Evolutionary conservation across 2,329 filamentous ascomycete species (phyloP), one percentile per base, ranked within the genome.

Genomic region (Dactylellina sp.): DNA sequence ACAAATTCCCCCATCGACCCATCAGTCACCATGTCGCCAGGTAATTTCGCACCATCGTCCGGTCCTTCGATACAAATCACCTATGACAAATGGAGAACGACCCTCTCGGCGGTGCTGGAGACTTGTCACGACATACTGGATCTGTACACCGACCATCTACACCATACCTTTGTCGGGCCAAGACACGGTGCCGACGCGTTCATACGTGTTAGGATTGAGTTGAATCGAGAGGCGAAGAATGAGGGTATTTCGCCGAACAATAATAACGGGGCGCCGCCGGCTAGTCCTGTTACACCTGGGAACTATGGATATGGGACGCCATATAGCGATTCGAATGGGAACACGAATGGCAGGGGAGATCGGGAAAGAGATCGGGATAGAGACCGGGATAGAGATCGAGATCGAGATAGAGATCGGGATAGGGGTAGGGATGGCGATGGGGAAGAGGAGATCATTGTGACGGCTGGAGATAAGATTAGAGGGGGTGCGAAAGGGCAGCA

Each of bases 101-200:
- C 80, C 7, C 81, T 85, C 28, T 82, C 82, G 7, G 83, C 84
- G 74, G 82, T 87, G 25, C 80, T 86, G 83, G 94, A 98, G 84
- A 94, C 92, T 0, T 87, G 97, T 78, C 87, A 97, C 40, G 95
- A 98, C 79, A 85, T 97, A 0, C 86, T 98, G 24, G 94, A 99
- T 79, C 86, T 98, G 1, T 98, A 97, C 81, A 95, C 92, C 0
- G 91, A 96, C 79, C 90, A 96, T 79, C 87, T 88, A 62, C 86
- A 87, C 76, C 84, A 86, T 57, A 97, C 93, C 35, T 88, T 89
- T 56, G 84, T 97, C 18, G 93, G 93, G 5, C 84, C 86, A 14
- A 83, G 86, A 52, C 90, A 92, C 81, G 87, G 89, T 50, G 84
- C 94, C 46, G 89, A 94, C 77, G 86, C 86, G 61, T 94, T 97